phyloP scores from a whole-genome alignment of 345 rosid species.

The Aurinia saxatilis region DNA sequence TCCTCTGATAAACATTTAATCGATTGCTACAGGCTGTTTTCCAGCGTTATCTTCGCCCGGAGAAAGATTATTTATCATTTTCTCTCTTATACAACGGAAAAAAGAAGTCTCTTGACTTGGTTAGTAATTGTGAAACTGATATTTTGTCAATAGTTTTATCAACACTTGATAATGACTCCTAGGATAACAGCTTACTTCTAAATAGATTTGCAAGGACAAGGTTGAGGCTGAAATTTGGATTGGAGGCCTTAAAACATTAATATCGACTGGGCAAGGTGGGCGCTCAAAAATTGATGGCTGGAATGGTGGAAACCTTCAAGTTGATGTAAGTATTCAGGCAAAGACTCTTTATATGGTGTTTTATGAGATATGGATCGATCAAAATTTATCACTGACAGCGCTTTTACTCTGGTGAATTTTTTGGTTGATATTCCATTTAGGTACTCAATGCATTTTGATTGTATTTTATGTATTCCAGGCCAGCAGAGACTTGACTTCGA shows the following conservation, averaged over 20 bases:
- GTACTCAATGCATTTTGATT: neutral
- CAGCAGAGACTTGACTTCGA: slow-evolving; percentile 72
- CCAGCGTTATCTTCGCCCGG: slow-evolving; percentile 76
- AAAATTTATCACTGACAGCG: too few relatives aligned
- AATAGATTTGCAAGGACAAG: slow-evolving; percentile 90
- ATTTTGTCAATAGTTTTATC: neutral
- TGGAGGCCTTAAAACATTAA: slow-evolving; percentile 67
- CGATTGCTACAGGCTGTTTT: slow-evolving; percentile 61
- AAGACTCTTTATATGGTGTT: neutral
- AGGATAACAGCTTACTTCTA: slow-evolving; percentile 27
- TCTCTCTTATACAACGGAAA: slow-evolving; percentile 82
- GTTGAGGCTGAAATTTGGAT: slow-evolving; percentile 93
- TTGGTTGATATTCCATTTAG: neutral
- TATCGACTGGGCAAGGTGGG: slow-evolving; percentile 71
- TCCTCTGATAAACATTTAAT: slow-evolving; percentile 4
- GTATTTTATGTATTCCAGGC: slow-evolving; percentile 47
- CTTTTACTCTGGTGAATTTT: neutral
- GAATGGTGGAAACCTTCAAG: slow-evolving; percentile 73
- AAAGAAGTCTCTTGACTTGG: slow-evolving; percentile 96
- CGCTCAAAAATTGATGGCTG: slow-evolving; percentile 97
- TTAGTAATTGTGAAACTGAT: slow-evolving; percentile 33
- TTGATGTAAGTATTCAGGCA: slow-evolving; percentile 55
- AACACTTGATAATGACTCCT: slow-evolving; percentile 16
- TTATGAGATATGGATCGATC: too few relatives aligned
- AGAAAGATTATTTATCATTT: slow-evolving; percentile 84